These are phyloP conservation scores for Ligustrum vulgare DNA, from an alignment of 257 asterid genomes.

Conservation along the genomic window DNA sequence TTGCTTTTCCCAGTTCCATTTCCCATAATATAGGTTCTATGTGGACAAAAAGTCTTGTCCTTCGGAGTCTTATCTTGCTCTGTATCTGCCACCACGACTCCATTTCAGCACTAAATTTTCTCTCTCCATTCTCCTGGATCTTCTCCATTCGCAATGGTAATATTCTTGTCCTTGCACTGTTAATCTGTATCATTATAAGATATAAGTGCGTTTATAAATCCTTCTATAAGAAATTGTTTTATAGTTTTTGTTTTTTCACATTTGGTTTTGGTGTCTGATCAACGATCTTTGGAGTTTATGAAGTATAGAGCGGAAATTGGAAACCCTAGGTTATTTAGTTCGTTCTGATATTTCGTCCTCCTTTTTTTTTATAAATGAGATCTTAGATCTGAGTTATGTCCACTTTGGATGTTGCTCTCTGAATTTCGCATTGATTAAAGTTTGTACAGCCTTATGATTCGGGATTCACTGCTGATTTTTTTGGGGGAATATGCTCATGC, in stretches of 20 bases:
- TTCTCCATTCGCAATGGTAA: slow-evolving; percentile 46
- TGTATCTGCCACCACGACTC: slow-evolving; percentile 8
- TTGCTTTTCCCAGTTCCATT: neutral
- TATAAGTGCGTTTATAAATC: neutral
- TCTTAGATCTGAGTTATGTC: slow-evolving; percentile 28
- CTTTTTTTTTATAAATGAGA: neutral
- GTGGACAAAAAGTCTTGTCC: neutral
- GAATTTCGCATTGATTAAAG: neutral
- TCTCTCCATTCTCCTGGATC: slow-evolving; percentile 31
- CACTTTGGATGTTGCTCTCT: neutral
- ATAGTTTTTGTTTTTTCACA: neutral
- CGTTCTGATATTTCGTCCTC: neutral
- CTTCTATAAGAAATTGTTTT: neutral
- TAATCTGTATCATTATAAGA: neutral
- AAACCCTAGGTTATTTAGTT: neutral
- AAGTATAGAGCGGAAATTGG: neutral
- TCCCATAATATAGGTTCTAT: neutral
- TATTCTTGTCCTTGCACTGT: neutral
- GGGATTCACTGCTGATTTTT: neutral
- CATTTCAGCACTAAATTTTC: slow-evolving; percentile 31
- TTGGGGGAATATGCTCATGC: neutral
- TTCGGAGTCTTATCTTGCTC: slow-evolving; percentile 1
- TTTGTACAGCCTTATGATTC: slow-evolving; percentile 5
- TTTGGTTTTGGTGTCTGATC: neutral
- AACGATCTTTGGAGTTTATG: slow-evolving; percentile 19